A percentile compares a stretch with the other conserved stretches of the same genome.
Evolutionary conservation across 257 asterid species (phyloP).

Genomic region (Solanum piurae): DNA sequence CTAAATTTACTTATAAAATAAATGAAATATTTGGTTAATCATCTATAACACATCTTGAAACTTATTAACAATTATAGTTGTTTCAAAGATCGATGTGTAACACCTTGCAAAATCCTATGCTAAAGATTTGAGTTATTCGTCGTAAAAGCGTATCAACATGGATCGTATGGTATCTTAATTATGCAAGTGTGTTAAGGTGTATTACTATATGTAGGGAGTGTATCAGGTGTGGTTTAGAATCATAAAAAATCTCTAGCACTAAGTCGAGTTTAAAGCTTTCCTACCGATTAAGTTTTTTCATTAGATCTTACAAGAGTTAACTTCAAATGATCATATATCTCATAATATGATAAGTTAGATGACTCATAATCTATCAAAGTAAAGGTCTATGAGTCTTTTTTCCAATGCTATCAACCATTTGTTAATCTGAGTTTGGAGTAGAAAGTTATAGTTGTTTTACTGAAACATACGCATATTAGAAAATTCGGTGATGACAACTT

Average conservation of each 20-base stretch:
- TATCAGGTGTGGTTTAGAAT: neutral
- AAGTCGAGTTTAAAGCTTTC: neutral
- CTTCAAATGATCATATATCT: neutral
- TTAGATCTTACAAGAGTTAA: neutral
- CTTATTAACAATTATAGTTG: neutral
- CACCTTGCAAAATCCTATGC: neutral
- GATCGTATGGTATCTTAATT: neutral
- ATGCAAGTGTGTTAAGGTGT: neutral
- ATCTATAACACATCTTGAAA: neutral
- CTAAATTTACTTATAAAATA: neutral
- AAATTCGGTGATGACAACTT: neutral
- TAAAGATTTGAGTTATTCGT: neutral
- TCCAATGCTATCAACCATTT: neutral
- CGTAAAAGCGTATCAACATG: neutral
- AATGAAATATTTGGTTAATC: neutral
- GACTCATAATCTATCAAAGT: neutral
- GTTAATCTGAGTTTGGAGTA: neutral
- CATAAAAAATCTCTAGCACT: neutral
- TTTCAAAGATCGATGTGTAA: neutral
- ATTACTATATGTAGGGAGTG: neutral
- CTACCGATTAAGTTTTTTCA: neutral
- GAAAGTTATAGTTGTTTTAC: neutral
- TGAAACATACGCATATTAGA: neutral
- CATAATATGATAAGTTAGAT: neutral
- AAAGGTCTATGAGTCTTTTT: no score